Percentiles rank a stretch among this genome's conserved stretches.
phyloP scores from a whole-genome alignment of 768 basidiomycete species.

The Tulasnella sp. region DNA sequence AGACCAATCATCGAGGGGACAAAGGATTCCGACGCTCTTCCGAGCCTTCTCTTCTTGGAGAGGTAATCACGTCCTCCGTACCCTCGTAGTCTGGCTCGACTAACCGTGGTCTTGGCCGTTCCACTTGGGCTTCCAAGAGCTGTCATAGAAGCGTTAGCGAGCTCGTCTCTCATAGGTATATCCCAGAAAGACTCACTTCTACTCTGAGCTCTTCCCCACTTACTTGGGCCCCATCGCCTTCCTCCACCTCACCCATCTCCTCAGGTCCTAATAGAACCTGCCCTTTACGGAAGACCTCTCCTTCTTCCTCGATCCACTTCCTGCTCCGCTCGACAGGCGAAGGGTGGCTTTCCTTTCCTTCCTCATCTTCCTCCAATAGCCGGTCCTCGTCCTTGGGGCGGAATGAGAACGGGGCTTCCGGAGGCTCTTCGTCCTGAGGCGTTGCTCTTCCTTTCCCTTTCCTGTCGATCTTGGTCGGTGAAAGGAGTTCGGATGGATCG shows the following conservation, averaged over 20 bases:
- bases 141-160: constrained; percentile 41
- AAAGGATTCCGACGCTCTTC: constrained; percentile 26
- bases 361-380: neutral
- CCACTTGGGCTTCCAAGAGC: constrained; percentile 85
- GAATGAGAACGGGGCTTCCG: constrained; percentile 17
- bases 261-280: constrained; percentile 75
- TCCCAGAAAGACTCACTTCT: constrained; percentile 45
- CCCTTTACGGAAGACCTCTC: constrained; percentile 94
- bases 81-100: constrained; percentile 25
- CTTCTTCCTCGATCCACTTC: constrained; percentile 90
- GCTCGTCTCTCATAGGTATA: neutral
- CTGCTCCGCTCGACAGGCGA: constrained; percentile 44
- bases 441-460: constrained; percentile 69
- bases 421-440: constrained; percentile 30
- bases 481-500: neutral
- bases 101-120: constrained; percentile 73
- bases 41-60: constrained; percentile 22
- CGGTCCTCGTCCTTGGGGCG: constrained; percentile 2
- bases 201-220: constrained; percentile 78
- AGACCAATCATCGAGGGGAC: neutral
- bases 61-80: constrained; percentile 8
- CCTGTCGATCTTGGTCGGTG: constrained; percentile 46
- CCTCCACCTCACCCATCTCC: constrained; percentile 80
- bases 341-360: neutral
- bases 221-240: constrained; percentile 55